Base-by-base conservation (phyloP, 2,329 filamentous ascomycete species). In the Cladosporium sp. region DNA sequence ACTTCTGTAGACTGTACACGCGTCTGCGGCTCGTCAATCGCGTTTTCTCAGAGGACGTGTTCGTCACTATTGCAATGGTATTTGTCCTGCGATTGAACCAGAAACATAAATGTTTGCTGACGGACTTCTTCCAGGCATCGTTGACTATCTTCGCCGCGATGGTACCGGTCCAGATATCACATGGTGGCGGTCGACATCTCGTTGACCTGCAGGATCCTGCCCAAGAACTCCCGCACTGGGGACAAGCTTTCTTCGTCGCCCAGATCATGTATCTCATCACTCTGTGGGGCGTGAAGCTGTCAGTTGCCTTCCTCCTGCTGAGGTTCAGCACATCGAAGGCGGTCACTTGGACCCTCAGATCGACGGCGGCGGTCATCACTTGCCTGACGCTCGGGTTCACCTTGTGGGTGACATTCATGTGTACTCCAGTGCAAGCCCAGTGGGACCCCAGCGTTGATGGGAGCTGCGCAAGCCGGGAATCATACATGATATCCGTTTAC, bases 251-350 rank as follows among this genome's bases (percentile, higher is more conserved):
- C 37, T 59, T 59, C 56, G 16, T 46, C 16, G 56, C 56, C 21
- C 35, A 59, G 56, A 59, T 59, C 21, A 46, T 59, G 35, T 59
- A 59, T 16, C 56, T 59, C 21, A 18, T 59, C 37, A 59, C 56
- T 1, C 35, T 59, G 2, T 59, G 56, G 35, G 16, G 21, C 26
- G 56, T 46, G 5, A 59, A 59, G 21, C 33, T 59, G 6, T 59
- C 56, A 23, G 21, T 59, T 5, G 37, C 37, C n/a, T 40, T 46
- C 23, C 33, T 59, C 5, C 21, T 59, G 37, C 56, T 59, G 33
- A 40, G 56, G 7, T 44, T 40, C 37, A 59, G 33, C 56, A 46
- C 56, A 0, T 46, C 37, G 3, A 28, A 26, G 3, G 21, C 23
- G 8, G 23, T 59, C 11, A 44, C 23, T 26, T 59, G 56, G 56